A percentile compares a stretch with the other conserved stretches of the same genome.
phyloP scores from a whole-genome alignment of 1,139 yeast species.

The Saccharomyces pastorianus region DNA sequence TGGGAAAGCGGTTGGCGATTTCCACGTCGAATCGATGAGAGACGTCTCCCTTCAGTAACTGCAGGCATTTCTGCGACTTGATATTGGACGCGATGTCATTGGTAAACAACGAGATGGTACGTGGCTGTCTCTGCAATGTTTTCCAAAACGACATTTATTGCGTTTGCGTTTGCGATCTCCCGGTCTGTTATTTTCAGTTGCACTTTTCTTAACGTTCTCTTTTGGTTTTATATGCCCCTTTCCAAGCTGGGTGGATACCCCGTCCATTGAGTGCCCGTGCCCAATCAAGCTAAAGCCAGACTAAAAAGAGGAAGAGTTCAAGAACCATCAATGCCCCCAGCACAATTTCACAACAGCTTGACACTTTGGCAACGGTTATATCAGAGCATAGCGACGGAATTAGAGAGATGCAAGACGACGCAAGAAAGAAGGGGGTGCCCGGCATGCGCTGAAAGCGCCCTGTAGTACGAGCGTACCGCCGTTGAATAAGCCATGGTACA shows the following conservation, averaged over 20 bases:
- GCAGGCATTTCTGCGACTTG: conserved; percentile 12
- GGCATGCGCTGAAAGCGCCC: neutral
- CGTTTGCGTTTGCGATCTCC: neutral
- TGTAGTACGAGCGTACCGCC: neutral
- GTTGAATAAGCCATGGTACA: neutral
- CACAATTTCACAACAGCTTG: neutral
- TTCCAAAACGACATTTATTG: conserved; percentile 24
- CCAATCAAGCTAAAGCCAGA: neutral
- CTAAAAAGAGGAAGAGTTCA: neutral
- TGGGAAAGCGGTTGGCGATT: conserved; percentile 22
- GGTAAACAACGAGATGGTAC: conserved; percentile 23
- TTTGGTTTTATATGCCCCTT: neutral
- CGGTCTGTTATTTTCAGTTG: neutral
- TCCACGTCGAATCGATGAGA: conserved; percentile 17
- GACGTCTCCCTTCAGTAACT: conserved; percentile 15
- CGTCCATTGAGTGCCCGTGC: neutral
- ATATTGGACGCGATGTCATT: conserved; percentile 15
- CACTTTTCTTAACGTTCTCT: neutral
- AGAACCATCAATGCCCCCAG: neutral
- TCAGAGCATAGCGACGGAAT: neutral
- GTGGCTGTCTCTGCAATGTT: conserved; percentile 22
- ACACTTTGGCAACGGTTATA: neutral
- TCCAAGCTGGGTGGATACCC: neutral
- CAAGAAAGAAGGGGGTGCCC: neutral
- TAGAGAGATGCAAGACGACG: neutral